Evolutionary conservation across 2,329 filamentous ascomycete genomes (phyloP), one percentile per base, ranked within the genome.

Genomic region (Aspergillus sp.): DNA sequence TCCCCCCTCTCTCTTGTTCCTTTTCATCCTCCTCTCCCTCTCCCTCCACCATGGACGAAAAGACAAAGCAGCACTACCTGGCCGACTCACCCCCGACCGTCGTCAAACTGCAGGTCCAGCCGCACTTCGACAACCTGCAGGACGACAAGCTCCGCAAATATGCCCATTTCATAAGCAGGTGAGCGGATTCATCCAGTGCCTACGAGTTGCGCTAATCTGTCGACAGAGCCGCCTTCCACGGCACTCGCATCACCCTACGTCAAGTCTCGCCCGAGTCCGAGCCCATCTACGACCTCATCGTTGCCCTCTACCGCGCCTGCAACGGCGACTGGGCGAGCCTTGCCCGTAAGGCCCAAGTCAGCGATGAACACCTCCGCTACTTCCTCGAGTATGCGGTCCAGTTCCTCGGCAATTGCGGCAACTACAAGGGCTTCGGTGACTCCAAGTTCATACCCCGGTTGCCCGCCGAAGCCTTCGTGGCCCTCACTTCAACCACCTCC

Each of bases 41-140:
- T 19, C 34, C 24, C 25, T 24, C 32, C 33, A 50, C 26, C 31
- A 65, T 66, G 62, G 60, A 66, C 46, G 49, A 51, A 29, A 56
- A 53, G 30, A 51, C 54, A 27, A 64, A 59, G 39, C 55, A 64
- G 35, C 82, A 93, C 55, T 95, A 93, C 60, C 73, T 93, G 40
- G 88, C 91, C 29, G 91, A 98, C 61, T 80, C 81, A 43, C 91
- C 91, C 28, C 91, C 91, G 1, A 82, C 80, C 30, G 77, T 95
- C 35, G 89, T 95, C 37, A 78, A 80, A 29, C 75, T 98, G 30
- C 80, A 86, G 58, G 91, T 96, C 58, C 86, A 86, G 64, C 83
- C 86, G 55, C 89, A 96, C 63, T 98, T 96, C 51, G 82, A 89
- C 34, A 76, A 61, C 5, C 51, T 69, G 27, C 60, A 60, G 24